Percentiles rank a stretch among this genome's conserved stretches.
phyloP scores from a whole-genome alignment of 768 basidiomycete genomes.

The Holtermanniella nyarrowii region DNA sequence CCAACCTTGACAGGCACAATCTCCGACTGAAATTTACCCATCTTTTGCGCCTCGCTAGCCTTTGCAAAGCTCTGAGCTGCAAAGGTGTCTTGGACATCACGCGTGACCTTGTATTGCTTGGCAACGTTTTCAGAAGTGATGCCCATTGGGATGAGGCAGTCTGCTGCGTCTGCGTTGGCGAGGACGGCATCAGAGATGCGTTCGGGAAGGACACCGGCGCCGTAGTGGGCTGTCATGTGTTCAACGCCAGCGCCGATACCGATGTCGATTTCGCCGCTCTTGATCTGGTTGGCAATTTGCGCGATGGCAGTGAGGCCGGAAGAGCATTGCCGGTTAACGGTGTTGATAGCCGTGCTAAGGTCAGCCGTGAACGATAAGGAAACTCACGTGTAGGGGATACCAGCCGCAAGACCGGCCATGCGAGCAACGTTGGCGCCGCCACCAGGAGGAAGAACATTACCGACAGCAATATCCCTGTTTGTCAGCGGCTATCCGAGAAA shows the following conservation, averaged over 20 bases:
- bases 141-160: conserved; percentile 61
- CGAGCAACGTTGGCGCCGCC: conserved; percentile 53
- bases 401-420: conserved; percentile 76
- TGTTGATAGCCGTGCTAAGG: conserved; percentile 48
- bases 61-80: conserved; percentile 78
- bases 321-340: conserved; percentile 81
- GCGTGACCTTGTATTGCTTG: conserved; percentile 50
- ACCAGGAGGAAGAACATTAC: conserved; percentile 43
- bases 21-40: conserved; percentile 71
- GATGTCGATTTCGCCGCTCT: conserved; percentile 68
- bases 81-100: conserved; percentile 77
- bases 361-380: neutral
- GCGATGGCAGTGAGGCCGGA: neutral
- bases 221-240: conserved; percentile 44
- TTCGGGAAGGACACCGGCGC: conserved; percentile 43
- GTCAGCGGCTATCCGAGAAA: conserved; percentile 3
- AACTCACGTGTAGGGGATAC: conserved; percentile 59
- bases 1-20: conserved; percentile 72
- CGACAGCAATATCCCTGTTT: conserved; percentile 65
- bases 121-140: conserved; percentile 47
- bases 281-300: conserved; percentile 71
- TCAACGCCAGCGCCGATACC: conserved; percentile 62
- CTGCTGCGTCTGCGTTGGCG: conserved; percentile 50
- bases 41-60: conserved; percentile 54
- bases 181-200: conserved; percentile 49